Evolutionary conservation across 331 rosid genomes (phyloP).

Genomic region (Rhamnella rubrinervis): DNA sequence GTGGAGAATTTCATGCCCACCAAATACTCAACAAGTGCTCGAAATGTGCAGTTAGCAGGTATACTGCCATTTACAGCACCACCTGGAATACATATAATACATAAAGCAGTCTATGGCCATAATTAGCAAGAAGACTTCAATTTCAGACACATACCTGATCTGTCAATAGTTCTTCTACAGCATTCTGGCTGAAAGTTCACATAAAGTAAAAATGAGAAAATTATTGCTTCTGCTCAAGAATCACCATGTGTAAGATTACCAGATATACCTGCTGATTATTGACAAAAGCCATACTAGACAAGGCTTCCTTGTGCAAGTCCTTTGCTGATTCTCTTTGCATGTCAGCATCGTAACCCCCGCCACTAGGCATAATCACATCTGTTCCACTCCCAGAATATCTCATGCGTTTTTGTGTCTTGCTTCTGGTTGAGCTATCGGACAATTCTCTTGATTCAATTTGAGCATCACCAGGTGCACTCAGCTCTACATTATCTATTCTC

Average conservation of each 20-base stretch:
- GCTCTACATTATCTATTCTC: constrained; percentile 11
- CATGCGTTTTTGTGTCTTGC: constrained; percentile 42
- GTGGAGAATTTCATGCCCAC: constrained; percentile 76
- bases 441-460: constrained; percentile 18
- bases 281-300: constrained; percentile 26
- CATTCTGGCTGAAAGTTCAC: constrained; percentile 43
- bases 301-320: constrained; percentile 35
- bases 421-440: constrained; percentile 33
- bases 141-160: constrained; percentile 60
- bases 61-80: constrained; percentile 26
- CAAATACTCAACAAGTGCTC: constrained; percentile 63
- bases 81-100: constrained; percentile 39
- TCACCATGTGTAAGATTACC: constrained; percentile 3
- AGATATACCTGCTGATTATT: constrained; percentile 30
- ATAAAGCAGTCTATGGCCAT: constrained; percentile 23
- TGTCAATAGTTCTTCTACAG: constrained; percentile 34
- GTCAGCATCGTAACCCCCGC: constrained; percentile 31
- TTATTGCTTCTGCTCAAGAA: constrained; percentile 18
- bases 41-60: constrained; percentile 46
- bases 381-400: constrained; percentile 39
- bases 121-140: constrained; percentile 4
- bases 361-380: constrained; percentile 27
- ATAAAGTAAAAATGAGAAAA: constrained; percentile 27
- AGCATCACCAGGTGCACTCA: constrained; percentile 26
- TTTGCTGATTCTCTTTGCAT: constrained; percentile 35